Conservation (phyloP, 192 early-diverging fungal genomes). For the Coemansia sp. region DNA sequence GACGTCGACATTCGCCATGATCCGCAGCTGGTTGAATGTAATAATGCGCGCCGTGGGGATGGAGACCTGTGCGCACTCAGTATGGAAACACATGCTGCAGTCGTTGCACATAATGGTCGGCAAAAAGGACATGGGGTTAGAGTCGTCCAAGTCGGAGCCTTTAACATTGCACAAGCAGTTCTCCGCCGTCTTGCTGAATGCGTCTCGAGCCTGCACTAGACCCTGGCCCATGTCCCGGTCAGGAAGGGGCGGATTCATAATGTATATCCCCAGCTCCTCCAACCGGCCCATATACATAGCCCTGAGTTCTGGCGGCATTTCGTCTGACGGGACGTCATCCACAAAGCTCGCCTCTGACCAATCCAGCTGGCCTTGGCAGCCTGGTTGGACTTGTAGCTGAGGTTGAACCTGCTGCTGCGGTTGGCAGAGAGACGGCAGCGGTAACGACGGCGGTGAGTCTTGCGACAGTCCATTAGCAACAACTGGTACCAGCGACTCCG, state of each 20-base stretch:
- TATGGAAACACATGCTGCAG: constrained; percentile 69
- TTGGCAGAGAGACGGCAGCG: not conserved
- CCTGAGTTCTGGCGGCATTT: not conserved
- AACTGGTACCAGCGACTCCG: not conserved
- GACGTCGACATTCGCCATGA: constrained; percentile 22
- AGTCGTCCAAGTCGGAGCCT: constrained; percentile 18
- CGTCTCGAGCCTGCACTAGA: constrained; percentile 18
- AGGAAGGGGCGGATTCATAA: constrained; percentile 21
- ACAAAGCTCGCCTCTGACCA: not conserved
- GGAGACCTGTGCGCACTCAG: constrained; percentile 60
- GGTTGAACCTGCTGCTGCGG: not conserved
- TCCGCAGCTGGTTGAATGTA: constrained; percentile 37
- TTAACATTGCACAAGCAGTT: constrained; percentile 52
- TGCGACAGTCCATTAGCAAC: not conserved
- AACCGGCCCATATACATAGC: constrained; percentile 20
- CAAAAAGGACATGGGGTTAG: constrained; percentile 8
- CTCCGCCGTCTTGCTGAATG: constrained; percentile 26
- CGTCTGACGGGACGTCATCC: not conserved
- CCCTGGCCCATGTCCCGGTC: constrained; percentile 25
- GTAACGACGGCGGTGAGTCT: not conserved
- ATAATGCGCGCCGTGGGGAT: constrained; percentile 26
- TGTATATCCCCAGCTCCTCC: constrained; percentile 23
- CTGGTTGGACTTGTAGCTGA: not conserved
- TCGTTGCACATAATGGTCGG: constrained; percentile 66
- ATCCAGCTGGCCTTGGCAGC: not conserved